These are phyloP conservation scores for Chlamydomonas schloesseri DNA, from an alignment of 139 green algal species.

Conservation along the genomic window DNA sequence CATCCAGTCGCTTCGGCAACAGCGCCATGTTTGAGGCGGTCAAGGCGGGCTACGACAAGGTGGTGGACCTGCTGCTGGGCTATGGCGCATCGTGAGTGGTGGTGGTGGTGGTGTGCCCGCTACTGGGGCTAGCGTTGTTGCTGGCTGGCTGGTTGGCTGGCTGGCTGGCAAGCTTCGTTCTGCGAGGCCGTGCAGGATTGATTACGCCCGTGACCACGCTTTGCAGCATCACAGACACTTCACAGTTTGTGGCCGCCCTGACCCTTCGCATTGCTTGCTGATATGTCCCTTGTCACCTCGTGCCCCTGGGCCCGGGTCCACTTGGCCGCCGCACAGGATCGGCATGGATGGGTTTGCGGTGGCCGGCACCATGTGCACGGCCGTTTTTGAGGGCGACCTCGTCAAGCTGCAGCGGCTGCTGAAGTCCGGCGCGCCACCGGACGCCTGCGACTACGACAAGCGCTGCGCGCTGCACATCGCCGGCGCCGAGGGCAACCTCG, in stretches of 20 bases:
- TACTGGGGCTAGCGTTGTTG: no score
- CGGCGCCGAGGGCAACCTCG: slow-evolving; percentile 68
- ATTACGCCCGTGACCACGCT: no score
- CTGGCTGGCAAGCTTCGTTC: no score
- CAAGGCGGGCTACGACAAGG: slow-evolving; percentile 22
- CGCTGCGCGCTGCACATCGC: slow-evolving; percentile 75
- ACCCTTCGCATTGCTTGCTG: no score
- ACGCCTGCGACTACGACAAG: slow-evolving; percentile 73
- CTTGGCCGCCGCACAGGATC: slow-evolving; percentile 18
- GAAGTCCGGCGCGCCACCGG: slow-evolving; percentile 50
- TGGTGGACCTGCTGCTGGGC: slow-evolving; percentile 30
- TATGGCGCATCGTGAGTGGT: slow-evolving; percentile 37
- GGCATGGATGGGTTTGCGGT: slow-evolving; percentile 24
- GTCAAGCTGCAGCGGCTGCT: slow-evolving; percentile 65
- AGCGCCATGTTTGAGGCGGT: slow-evolving; percentile 36
- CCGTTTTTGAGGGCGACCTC: slow-evolving; percentile 43
- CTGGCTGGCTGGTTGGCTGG: no score
- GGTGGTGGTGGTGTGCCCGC: no score
- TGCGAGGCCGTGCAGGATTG: no score
- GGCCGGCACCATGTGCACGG: slow-evolving; percentile 16
- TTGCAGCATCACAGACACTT: no score
- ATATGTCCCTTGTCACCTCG: no score
- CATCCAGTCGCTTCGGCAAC: neutral
- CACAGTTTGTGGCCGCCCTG: no score
- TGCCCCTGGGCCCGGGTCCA: no score